phyloP scores from a whole-genome alignment of 148 eudicot genomes.

The Heliosperma pusillum region DNA sequence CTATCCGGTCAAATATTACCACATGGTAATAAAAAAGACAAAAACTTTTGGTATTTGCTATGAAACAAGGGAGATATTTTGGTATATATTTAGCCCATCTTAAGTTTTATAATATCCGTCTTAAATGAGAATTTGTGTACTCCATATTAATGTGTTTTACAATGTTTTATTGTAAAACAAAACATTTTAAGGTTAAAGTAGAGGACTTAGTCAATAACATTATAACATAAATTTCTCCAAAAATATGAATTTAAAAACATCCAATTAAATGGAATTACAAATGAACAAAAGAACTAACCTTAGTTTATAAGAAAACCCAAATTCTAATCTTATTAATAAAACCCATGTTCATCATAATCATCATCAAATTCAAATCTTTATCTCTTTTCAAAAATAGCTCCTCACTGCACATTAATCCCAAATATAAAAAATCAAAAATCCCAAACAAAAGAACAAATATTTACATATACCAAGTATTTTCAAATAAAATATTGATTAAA shows the following conservation, averaged over 20 bases:
- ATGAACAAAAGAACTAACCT: constrained; percentile 12
- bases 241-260: not conserved
- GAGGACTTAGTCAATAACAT: too few relatives aligned
- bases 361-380: constrained; percentile 25
- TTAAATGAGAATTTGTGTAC: too few relatives aligned
- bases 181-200: too few relatives aligned
- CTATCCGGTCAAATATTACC: too few relatives aligned
- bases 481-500: not conserved
- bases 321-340: constrained; percentile 12
- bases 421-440: not conserved
- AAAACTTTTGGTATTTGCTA: too few relatives aligned
- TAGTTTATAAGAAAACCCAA: constrained; percentile 22
- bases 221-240: not conserved
- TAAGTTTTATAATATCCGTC: too few relatives aligned
- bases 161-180: too few relatives aligned
- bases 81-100: too few relatives aligned
- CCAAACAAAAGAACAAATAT: not conserved
- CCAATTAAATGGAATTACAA: not conserved
- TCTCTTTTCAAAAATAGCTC: not conserved
- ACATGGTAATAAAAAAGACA: too few relatives aligned
- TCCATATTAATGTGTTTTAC: too few relatives aligned
- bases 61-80: too few relatives aligned
- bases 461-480: not conserved
- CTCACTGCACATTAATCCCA: constrained; percentile 9
- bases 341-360: not conserved